phyloP scores from a whole-genome alignment of 2,329 filamentous ascomycete species.

The Exophiala xenobiotica region DNA sequence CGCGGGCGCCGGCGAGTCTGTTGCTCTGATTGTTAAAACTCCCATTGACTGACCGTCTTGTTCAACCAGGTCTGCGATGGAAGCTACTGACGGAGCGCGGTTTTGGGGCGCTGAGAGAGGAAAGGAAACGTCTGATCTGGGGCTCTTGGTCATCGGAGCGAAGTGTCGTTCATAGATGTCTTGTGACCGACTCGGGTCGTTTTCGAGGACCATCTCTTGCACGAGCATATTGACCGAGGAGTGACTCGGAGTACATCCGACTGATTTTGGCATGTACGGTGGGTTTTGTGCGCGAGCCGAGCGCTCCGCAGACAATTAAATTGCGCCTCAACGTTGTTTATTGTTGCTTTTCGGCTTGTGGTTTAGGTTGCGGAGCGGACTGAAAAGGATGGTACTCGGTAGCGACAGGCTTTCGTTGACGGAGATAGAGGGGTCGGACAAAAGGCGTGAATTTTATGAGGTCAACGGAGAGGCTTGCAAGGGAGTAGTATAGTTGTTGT shows the following conservation, averaged over 20 bases:
- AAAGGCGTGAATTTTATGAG: too few relatives aligned
- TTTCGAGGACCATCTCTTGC: conserved; percentile 25
- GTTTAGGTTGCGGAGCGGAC: not conserved
- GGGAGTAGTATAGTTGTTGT: not conserved
- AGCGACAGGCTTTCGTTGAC: too few relatives aligned
- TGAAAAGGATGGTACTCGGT: too few relatives aligned
- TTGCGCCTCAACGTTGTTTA: not conserved
- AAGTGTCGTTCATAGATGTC: conserved; percentile 22
- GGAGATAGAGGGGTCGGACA: too few relatives aligned
- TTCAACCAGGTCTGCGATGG: conserved; percentile 15
- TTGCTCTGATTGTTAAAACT: conserved; percentile 21
- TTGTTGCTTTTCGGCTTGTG: not conserved
- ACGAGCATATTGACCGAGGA: conserved; percentile 21
- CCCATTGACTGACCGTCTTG: conserved; percentile 26
- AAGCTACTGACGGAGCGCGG: conserved; percentile 25
- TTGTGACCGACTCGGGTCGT: conserved; percentile 19
- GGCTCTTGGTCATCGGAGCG: conserved; percentile 17
- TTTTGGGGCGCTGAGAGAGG: conserved; percentile 27
- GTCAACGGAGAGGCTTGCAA: too few relatives aligned
- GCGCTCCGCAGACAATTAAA: not conserved
- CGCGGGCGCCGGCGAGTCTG: conserved; percentile 6
- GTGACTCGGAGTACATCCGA: conserved; percentile 3
- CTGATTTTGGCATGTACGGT: conserved; percentile 4
- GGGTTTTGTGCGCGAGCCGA: not conserved
- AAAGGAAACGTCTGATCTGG: conserved; percentile 27